A percentile compares a stretch with the other conserved stretches of the same genome.
Evolutionary conservation across 1,284 basidiomycete species (phyloP).

Genomic region (Puccinia polysora): DNA sequence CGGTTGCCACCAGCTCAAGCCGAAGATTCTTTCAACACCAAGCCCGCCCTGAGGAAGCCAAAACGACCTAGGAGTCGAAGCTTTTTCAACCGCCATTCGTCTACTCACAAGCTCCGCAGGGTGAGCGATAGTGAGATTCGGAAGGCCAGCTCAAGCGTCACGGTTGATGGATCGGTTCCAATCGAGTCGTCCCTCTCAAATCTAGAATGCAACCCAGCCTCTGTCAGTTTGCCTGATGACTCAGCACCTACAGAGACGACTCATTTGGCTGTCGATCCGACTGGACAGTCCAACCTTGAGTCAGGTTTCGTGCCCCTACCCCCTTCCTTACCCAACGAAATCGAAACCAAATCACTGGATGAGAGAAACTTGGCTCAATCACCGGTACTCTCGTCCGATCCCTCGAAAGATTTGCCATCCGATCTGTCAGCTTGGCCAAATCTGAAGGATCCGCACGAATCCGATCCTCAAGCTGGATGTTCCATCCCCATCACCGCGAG

Average conservation of each 20-base stretch:
- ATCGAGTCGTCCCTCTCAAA: background rate
- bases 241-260: too few species aligned
- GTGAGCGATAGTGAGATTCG: slow-evolving; percentile 40
- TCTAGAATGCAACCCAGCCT: too few species aligned
- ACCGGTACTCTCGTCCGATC: background rate
- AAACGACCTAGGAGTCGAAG: slow-evolving; percentile 36
- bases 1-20: background rate
- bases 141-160: background rate
- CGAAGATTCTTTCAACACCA: background rate
- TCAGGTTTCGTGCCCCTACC: too few species aligned
- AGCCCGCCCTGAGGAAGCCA: background rate
- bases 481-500: too few species aligned
- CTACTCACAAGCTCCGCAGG: slow-evolving; percentile 21
- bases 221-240: too few species aligned
- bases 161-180: background rate
- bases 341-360: background rate
- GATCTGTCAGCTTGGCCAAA: background rate
- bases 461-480: too few species aligned
- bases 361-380: background rate
- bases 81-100: slow-evolving; percentile 2
- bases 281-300: too few species aligned
- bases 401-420: background rate
- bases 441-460: background rate
- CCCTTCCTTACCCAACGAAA: too few species aligned
- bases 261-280: too few species aligned